Evolutionary conservation across 2,329 filamentous ascomycete genomes (phyloP).

Genomic region (Curvularia eragrostidis): DNA sequence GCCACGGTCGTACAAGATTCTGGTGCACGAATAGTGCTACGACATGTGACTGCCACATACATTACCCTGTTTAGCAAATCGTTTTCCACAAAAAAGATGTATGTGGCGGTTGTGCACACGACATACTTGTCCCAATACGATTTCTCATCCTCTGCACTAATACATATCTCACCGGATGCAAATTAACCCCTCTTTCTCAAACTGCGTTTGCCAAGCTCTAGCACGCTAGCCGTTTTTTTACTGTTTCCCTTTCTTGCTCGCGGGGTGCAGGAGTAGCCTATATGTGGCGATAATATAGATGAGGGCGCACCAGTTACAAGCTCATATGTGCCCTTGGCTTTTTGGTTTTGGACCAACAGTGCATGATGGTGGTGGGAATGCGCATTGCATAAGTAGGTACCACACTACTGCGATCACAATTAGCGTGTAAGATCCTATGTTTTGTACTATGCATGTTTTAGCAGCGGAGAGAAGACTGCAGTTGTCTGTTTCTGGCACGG

Average conservation of each 20-base stretch:
- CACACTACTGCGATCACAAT: not conserved
- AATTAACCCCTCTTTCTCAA: not conserved
- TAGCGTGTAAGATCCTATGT: not conserved
- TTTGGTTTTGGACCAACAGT: not conserved
- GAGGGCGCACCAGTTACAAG: not conserved
- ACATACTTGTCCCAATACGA: not conserved
- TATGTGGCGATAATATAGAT: not conserved
- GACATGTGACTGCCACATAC: not conserved
- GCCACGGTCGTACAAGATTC: not conserved
- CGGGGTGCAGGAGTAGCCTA: not conserved
- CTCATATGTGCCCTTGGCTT: not conserved
- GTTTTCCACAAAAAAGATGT: not conserved
- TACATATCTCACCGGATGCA: not conserved
- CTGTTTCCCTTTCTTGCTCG: not conserved
- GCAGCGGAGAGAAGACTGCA: not conserved
- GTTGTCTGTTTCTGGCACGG: not conserved
- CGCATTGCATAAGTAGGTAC: not conserved
- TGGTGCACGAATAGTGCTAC: not conserved
- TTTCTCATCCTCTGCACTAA: not conserved
- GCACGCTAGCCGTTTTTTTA: not conserved
- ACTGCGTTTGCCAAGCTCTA: not conserved
- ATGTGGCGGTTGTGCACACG: not conserved
- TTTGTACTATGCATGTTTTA: not conserved
- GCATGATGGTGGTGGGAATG: not conserved
- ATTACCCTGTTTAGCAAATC: not conserved